A percentile compares a stretch with the other conserved stretches of the same genome.
Conservation (phyloP, 331 rosid genomes). For the Malus hybrid region DNA sequence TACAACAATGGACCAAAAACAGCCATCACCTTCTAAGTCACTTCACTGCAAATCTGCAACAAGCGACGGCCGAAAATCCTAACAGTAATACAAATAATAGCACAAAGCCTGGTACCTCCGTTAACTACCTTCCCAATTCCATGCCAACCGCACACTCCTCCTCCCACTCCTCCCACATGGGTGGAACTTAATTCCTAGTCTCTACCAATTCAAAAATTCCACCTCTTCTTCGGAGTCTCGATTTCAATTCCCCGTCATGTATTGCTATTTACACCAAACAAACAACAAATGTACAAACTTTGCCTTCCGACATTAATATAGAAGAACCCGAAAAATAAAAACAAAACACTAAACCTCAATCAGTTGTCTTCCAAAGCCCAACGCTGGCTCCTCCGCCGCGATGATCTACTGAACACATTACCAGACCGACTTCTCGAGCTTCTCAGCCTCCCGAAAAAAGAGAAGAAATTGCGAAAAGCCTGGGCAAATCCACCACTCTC, state of each 20-base stretch:
- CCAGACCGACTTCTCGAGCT: constrained; percentile 34
- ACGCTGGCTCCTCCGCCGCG: constrained; percentile 28
- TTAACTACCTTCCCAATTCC: neutral
- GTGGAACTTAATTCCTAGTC: neutral
- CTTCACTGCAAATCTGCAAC: neutral
- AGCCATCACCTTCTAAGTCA: neutral
- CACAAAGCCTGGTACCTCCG: neutral
- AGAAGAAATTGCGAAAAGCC: constrained; percentile 29
- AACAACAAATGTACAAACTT: constrained; percentile 20
- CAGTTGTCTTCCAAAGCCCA: constrained; percentile 27
- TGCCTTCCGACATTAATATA: constrained; percentile 1
- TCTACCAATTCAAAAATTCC: constrained; percentile 15
- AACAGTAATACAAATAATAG: neutral
- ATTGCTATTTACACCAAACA: constrained; percentile 40
- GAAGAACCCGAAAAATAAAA: neutral
- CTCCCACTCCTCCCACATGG: neutral
- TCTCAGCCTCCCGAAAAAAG: constrained; percentile 44
- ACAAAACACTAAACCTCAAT: constrained; percentile 10
- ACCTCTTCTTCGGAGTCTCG: constrained; percentile 13
- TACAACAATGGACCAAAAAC: neutral
- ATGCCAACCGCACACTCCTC: neutral
- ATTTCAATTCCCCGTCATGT: constrained; percentile 21
- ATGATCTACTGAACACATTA: constrained; percentile 29
- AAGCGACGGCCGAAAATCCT: neutral
- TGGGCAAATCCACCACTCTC: constrained; percentile 43